Percentiles rank a stretch among this genome's conserved stretches.
Evolutionary conservation across 2,329 filamentous ascomycete species (phyloP).

Genomic region (Penicillium fuscoglaucum): DNA sequence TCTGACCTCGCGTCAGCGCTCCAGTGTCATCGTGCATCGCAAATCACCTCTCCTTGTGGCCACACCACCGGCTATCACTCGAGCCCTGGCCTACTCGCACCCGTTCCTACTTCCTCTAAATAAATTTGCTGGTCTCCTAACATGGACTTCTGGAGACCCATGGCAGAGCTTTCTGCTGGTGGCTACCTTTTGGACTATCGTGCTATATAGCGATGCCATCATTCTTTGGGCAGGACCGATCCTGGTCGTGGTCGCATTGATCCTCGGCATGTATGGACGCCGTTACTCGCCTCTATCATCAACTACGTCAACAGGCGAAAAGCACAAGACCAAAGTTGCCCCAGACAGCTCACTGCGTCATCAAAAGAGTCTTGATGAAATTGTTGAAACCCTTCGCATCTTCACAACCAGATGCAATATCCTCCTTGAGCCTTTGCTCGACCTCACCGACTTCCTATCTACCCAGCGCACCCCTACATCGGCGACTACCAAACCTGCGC

Average conservation of each 20-base stretch:
- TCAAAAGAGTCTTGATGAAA: constrained; percentile 95
- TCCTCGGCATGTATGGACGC: constrained; percentile 87
- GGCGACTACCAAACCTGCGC: constrained; percentile 83
- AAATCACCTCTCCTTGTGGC: constrained; percentile 91
- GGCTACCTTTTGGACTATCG: constrained; percentile 78
- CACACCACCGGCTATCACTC: constrained; percentile 90
- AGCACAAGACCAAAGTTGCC: constrained; percentile 51
- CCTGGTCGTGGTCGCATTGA: constrained; percentile 74
- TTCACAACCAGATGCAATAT: constrained; percentile 92
- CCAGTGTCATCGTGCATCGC: constrained; percentile 92
- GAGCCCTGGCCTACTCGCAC: constrained; percentile 92
- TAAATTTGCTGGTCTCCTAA: constrained; percentile 77
- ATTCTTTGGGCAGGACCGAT: constrained; percentile 80
- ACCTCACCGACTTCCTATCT: constrained; percentile 88
- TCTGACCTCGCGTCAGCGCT: constrained; percentile 72
- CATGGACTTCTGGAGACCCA: constrained; percentile 89
- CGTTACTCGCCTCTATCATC: constrained; percentile 88
- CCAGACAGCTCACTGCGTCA: constrained; percentile 70
- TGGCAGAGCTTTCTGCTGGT: constrained; percentile 97
- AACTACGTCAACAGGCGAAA: constrained; percentile 71
- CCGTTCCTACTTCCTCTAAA: constrained; percentile 90
- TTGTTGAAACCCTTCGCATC: constrained; percentile 86
- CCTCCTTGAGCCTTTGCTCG: constrained; percentile 81
- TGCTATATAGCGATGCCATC: constrained; percentile 83
- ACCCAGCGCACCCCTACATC: constrained; percentile 88